Conservation (phyloP, 495 filamentous ascomycete species). For the Hamigera avellanea region DNA sequence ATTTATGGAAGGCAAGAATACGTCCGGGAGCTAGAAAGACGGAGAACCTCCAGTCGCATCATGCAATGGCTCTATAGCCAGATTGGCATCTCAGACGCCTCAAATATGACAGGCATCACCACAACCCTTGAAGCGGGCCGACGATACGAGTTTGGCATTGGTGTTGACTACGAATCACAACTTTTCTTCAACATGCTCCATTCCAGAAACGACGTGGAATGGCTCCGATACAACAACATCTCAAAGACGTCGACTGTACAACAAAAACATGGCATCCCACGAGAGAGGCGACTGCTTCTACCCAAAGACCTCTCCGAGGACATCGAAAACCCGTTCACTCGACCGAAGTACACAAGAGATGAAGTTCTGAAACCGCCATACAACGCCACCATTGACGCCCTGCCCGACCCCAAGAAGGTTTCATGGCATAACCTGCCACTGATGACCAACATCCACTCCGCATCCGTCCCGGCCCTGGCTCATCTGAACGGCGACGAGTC, state of each 20-base stretch:
- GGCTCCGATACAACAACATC: conserved; percentile 35
- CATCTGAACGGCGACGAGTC: conserved; percentile 34
- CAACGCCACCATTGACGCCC: conserved; percentile 30
- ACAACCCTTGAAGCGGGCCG: conserved; percentile 26
- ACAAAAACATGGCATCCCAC: conserved; percentile 28
- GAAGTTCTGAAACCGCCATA: conserved; percentile 23
- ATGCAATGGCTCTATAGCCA: conserved; percentile 33
- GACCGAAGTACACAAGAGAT: conserved; percentile 19
- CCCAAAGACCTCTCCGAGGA: conserved; percentile 27
- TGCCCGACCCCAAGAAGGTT: conserved; percentile 21
- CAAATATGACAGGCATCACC: conserved; percentile 34
- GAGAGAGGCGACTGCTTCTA: conserved; percentile 30
- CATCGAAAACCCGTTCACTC: conserved; percentile 28
- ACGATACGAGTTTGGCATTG: conserved; percentile 46
- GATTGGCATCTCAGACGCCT: conserved; percentile 33
- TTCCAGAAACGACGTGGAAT: conserved; percentile 33
- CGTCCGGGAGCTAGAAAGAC: conserved; percentile 38
- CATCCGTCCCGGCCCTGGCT: conserved; percentile 35
- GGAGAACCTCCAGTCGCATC: conserved; percentile 20
- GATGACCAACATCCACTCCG: conserved; percentile 40
- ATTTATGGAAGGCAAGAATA: conserved; percentile 51
- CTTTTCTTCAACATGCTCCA: conserved; percentile 42
- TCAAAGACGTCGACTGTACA: conserved; percentile 27
- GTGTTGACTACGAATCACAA: conserved; percentile 43
- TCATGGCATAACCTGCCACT: conserved; percentile 41